These are phyloP conservation scores for Xerocomellus amylosporus DNA, from an alignment of 768 basidiomycete genomes.

Conservation along the genomic window DNA sequence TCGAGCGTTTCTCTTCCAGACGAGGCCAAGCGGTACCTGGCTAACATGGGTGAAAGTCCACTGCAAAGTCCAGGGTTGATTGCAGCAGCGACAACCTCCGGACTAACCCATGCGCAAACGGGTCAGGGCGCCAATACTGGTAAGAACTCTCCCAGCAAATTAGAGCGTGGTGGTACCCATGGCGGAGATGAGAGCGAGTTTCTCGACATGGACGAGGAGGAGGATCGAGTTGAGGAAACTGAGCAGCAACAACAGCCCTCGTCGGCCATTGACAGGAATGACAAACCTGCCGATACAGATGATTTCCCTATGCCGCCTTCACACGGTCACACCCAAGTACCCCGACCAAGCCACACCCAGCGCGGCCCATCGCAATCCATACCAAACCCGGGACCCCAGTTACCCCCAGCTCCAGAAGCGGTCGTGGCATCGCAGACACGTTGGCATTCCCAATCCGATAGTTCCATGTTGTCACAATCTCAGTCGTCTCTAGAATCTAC, in stretches of 20 bases:
- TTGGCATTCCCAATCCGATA: constrained; percentile 23
- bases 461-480: constrained; percentile 22
- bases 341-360: constrained; percentile 8
- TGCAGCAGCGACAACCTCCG: background rate
- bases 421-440: constrained; percentile 20
- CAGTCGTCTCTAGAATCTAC: constrained; percentile 22
- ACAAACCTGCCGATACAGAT: constrained; percentile 43
- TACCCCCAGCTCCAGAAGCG: constrained; percentile 13
- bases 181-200: constrained; percentile 50
- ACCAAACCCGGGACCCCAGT: constrained; percentile 18
- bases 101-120: background rate
- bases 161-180: constrained; percentile 8
- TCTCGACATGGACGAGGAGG: constrained; percentile 54
- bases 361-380: constrained; percentile 9
- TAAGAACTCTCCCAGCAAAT: constrained; percentile 11
- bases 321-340: constrained; percentile 13
- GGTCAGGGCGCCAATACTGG: background rate
- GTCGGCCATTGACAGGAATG: constrained; percentile 10
- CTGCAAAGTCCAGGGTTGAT: constrained; percentile 44
- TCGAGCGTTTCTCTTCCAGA: constrained; percentile 72
- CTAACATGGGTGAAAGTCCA: constrained; percentile 65
- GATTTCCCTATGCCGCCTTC: constrained; percentile 53
- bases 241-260: constrained; percentile 9
- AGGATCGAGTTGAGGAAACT: constrained; percentile 22
- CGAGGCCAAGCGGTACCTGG: constrained; percentile 71